These are phyloP conservation scores for Chytriomyces confervae DNA, from an alignment of 192 early-diverging fungal species.

Conservation along the genomic window DNA sequence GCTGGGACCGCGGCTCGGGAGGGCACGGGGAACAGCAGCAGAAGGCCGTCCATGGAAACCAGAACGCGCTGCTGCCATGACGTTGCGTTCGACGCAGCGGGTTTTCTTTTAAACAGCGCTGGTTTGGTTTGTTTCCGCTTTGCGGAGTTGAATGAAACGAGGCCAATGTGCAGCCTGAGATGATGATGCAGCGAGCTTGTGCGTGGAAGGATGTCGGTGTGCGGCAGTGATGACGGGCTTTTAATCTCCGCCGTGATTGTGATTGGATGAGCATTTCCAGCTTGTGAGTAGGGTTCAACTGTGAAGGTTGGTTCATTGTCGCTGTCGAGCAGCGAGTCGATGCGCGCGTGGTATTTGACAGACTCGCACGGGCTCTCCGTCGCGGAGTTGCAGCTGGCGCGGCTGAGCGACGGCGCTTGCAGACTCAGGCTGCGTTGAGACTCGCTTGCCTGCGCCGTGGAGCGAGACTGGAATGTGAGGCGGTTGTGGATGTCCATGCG, in stretches of 20 bases:
- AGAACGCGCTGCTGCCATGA: neutral
- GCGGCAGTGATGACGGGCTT: neutral
- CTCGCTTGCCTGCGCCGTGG: neutral
- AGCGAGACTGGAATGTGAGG: neutral
- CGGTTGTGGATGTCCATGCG: neutral
- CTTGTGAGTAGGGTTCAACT: neutral
- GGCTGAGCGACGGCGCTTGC: neutral
- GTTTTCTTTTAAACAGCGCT: neutral
- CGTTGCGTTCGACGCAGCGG: neutral
- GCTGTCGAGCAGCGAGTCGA: neutral
- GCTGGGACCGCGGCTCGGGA: neutral
- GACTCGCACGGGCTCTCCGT: neutral
- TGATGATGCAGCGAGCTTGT: neutral
- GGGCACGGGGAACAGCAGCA: neutral
- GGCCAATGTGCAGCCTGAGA: neutral
- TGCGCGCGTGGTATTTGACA: neutral
- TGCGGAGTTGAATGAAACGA: neutral
- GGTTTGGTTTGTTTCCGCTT: neutral
- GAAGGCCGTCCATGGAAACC: neutral
- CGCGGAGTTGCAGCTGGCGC: neutral
- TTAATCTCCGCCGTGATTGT: neutral
- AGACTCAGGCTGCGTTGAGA: neutral
- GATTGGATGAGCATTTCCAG: neutral
- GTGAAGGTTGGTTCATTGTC: neutral
- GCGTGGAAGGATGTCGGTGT: neutral